Conservation (phyloP, 2,329 filamentous ascomycete genomes). For the Aspergillus sp. region DNA sequence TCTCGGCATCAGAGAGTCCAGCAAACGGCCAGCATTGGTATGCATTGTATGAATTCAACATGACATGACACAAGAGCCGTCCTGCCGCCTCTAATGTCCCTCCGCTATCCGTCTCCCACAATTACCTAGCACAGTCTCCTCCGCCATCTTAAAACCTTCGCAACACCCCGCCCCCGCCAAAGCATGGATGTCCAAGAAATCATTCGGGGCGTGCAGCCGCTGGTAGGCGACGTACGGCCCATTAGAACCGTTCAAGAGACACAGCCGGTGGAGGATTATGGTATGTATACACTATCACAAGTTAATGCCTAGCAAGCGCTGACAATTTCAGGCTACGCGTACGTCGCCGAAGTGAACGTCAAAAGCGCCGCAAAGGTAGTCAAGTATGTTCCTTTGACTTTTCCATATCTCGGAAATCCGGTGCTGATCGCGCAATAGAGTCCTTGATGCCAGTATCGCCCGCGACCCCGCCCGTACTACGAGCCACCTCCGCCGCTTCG, state of each 20-base stretch:
- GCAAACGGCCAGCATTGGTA: not conserved
- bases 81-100: not conserved
- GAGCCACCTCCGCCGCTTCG: constrained; percentile 48
- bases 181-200: constrained; percentile 30
- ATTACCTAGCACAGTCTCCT: not conserved
- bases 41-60: not conserved
- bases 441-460: constrained; percentile 43
- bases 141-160: not conserved
- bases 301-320: not conserved
- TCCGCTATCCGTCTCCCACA: not conserved
- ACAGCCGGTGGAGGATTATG: constrained; percentile 44
- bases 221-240: constrained; percentile 42
- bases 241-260: constrained; percentile 52
- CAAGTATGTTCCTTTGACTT: constrained; percentile 38
- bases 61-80: not conserved
- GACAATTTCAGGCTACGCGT: constrained; percentile 43
- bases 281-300: constrained; percentile 30
- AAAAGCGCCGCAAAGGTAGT: constrained; percentile 50
- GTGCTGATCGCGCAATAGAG: constrained; percentile 30
- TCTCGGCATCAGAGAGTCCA: not conserved
- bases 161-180: not conserved
- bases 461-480: constrained; percentile 38
- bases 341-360: constrained; percentile 49
- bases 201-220: constrained; percentile 34
- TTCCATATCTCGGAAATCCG: not conserved